Base-by-base conservation (phyloP, 306 rosid genomes). In the Begonia masoniana region DNA sequence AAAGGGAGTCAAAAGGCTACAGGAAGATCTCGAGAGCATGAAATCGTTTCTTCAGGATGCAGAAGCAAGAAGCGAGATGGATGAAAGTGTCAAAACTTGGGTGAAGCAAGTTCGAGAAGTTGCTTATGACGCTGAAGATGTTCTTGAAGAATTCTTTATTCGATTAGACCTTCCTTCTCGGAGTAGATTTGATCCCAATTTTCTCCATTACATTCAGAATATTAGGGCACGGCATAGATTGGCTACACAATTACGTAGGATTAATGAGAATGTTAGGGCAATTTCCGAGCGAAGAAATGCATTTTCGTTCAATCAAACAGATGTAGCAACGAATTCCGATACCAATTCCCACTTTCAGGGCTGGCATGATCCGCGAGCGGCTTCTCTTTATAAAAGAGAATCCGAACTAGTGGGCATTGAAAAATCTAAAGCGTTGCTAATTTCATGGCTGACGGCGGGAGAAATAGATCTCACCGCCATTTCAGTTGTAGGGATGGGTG, bases 91-190 rank as follows among this genome's bases (percentile, higher is more conserved):
- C 17, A 62, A 59, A 55, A 63, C 61, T 8, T 57, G 73, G 77
- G 60, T 67, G 6, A 72, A 41, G 62, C 77, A 72, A 60, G 39
- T 72, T 1, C 42, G 77, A 15, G 63, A 72, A 10, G 50, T 72
- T 50, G 59, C 70, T 50, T 36, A 72, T 52, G 77, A 67, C 12
- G 69, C 73, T 14, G 73, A 67, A 45, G 77, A 72, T 50, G 56
- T 57, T 35, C 55, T 72, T 1, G 77, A 72, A 41, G 77, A 67
- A 51, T 50, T 72, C 55, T 50, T 50, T 13, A 14, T 50, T 50
- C 21, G 53, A 12, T 50, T 50, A 45, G 6, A 45, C 3, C 49
- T 45, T 4, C 49, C 49, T 12, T 12, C 47, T 1, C 12, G 47
- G 12, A 9, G 2, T 17, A 31, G 5, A 54, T 65, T 42, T 60